Evolutionary conservation across 345 rosid species (phyloP).

Genomic region (Iberis pinnata): DNA sequence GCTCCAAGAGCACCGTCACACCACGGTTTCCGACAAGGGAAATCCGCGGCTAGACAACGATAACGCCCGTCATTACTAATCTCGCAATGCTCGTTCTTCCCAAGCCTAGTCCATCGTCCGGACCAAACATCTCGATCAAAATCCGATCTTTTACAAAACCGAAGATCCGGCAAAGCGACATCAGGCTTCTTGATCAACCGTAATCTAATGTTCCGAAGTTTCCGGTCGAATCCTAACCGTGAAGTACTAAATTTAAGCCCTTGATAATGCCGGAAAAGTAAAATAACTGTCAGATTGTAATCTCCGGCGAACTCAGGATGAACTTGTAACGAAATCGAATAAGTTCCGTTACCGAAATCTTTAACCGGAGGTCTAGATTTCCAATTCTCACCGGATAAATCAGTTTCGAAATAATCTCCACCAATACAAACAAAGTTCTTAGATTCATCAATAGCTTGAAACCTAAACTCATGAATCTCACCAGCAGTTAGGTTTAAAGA

Average conservation of each 20-base stretch:
- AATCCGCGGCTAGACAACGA: constrained; percentile 54
- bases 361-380: constrained; percentile 72
- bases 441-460: constrained; percentile 57
- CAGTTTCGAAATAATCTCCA: constrained; percentile 87
- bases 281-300: constrained; percentile 57
- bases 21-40: constrained; percentile 75
- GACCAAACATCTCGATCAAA: constrained; percentile 63
- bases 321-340: constrained; percentile 64
- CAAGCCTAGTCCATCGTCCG: constrained; percentile 91
- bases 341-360: constrained; percentile 77
- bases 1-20: constrained; percentile 65
- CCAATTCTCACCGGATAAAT: constrained; percentile 83
- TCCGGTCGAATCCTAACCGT: constrained; percentile 49
- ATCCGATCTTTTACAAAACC: constrained; percentile 49
- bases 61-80: constrained; percentile 72
- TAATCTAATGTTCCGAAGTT: constrained; percentile 42
- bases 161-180: constrained; percentile 41
- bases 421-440: constrained; percentile 52
- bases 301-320: constrained; percentile 84
- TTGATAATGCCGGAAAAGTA: constrained; percentile 68
- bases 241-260: constrained; percentile 66
- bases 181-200: constrained; percentile 35
- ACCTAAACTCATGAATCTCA: constrained; percentile 50
- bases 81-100: constrained; percentile 50
- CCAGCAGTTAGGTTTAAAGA: constrained; percentile 53